A percentile compares a stretch with the other conserved stretches of the same genome.
These are phyloP conservation scores for Albatrellus ellisii DNA, from an alignment of 768 basidiomycete genomes.

Conservation along the genomic window DNA sequence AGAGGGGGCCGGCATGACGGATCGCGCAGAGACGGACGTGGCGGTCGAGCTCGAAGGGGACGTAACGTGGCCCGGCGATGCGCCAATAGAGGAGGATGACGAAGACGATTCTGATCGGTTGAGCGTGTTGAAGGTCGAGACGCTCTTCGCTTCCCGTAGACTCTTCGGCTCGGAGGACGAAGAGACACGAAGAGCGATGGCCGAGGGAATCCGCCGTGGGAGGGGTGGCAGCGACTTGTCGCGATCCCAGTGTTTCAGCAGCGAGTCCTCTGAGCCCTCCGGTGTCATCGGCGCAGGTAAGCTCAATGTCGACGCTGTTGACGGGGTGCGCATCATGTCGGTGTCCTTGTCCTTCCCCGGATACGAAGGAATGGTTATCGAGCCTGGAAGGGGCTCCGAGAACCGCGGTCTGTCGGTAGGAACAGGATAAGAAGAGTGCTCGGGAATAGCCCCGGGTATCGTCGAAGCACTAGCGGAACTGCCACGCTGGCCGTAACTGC, in stretches of 20 bases:
- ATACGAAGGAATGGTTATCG: slow-evolving; percentile 1
- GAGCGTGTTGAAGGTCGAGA: neutral
- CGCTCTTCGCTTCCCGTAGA: neutral
- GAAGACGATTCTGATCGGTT: slow-evolving; percentile 6
- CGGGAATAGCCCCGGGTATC: slow-evolving; percentile 6
- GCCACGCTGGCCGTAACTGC: neutral
- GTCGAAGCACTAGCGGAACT: too few species aligned
- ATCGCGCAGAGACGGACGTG: neutral
- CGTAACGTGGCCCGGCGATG: neutral
- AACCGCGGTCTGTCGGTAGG: slow-evolving; percentile 3
- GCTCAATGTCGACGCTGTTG: slow-evolving; percentile 11
- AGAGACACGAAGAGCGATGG: neutral
- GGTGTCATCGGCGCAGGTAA: slow-evolving; percentile 10
- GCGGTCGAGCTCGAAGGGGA: slow-evolving; percentile 1
- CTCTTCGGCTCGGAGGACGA: slow-evolving; percentile 3
- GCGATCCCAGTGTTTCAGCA: slow-evolving; percentile 5
- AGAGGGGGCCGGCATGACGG: neutral
- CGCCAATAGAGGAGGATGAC: slow-evolving; percentile 2
- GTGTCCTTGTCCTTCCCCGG: slow-evolving; percentile 7
- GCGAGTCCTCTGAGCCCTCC: slow-evolving; percentile 3
- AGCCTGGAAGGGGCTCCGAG: slow-evolving; percentile 8
- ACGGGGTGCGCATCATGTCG: slow-evolving; percentile 4
- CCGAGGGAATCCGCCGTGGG: slow-evolving; percentile 9
- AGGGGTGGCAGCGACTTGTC: slow-evolving; percentile 12
- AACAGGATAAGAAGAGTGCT: slow-evolving; percentile 1